These are phyloP conservation scores for Naganishia friedmannii DNA, from an alignment of 768 basidiomycete genomes.

Conservation along the genomic window DNA sequence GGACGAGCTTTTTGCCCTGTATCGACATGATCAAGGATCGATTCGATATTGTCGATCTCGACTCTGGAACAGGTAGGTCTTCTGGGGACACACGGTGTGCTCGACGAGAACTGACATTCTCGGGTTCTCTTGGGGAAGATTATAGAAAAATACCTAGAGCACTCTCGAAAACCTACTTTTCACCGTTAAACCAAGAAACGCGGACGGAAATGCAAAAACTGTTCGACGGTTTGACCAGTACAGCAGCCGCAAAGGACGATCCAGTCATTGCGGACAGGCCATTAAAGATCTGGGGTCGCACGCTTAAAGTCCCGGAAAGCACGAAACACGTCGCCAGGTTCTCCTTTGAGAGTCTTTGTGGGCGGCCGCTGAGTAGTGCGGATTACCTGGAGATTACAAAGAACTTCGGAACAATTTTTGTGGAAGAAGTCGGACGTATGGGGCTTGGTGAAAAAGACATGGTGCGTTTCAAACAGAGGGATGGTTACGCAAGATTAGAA, in stretches of 20 bases:
- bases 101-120: no score
- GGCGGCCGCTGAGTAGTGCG: conserved; percentile 82
- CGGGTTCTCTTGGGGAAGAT: conserved; percentile 57
- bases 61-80: conserved; percentile 81
- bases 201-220: conserved; percentile 72
- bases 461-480: conserved; percentile 53
- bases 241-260: not conserved
- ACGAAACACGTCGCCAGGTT: conserved; percentile 79
- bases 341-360: conserved; percentile 79
- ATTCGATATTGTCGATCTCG: conserved; percentile 84
- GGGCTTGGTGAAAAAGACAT: conserved; percentile 80
- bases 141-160: conserved; percentile 91
- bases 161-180: conserved; percentile 88
- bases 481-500: not conserved
- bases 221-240: conserved; percentile 67
- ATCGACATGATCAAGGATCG: conserved; percentile 86
- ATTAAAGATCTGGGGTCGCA: conserved; percentile 87
- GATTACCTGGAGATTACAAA: conserved; percentile 93
- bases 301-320: conserved; percentile 72
- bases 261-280: conserved; percentile 38
- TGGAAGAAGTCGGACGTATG: conserved; percentile 84
- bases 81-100: not conserved
- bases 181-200: conserved; percentile 69
- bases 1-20: conserved; percentile 87
- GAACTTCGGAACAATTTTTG: conserved; percentile 80